A percentile compares a stretch with the other conserved stretches of the same genome.
Conservation (phyloP, 2,329 filamentous ascomycete genomes). For the Pestalotiopsis sp. region DNA sequence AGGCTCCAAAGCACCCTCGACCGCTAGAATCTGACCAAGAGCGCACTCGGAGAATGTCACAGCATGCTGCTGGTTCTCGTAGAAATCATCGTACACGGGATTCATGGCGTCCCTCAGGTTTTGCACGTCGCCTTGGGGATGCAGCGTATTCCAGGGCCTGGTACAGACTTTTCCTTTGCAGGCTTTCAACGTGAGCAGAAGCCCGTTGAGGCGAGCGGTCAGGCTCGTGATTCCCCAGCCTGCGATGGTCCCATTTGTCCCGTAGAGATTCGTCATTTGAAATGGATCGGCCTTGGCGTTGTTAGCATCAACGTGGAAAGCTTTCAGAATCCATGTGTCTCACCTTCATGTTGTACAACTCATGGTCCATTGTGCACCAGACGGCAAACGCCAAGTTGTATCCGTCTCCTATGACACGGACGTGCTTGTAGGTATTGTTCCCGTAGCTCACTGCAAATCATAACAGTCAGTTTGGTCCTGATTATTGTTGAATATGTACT, state of each 20-base stretch:
- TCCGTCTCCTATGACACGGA: conserved; percentile 35
- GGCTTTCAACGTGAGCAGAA: conserved; percentile 60
- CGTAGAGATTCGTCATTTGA: conserved; percentile 49
- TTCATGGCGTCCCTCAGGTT: conserved; percentile 54
- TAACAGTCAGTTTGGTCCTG: background rate
- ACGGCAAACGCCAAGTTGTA: conserved; percentile 40
- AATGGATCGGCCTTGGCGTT: conserved; percentile 32
- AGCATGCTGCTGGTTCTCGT: conserved; percentile 43
- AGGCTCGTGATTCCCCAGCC: conserved; percentile 40
- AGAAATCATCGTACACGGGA: conserved; percentile 53
- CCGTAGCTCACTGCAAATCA: background rate
- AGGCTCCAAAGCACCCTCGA: conserved; percentile 45
- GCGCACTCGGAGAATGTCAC: conserved; percentile 57
- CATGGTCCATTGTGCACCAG: conserved; percentile 69
- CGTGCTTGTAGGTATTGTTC: conserved; percentile 46
- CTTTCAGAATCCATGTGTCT: conserved; percentile 11
- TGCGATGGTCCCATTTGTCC: conserved; percentile 24
- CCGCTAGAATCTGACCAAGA: conserved; percentile 54
- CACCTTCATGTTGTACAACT: conserved; percentile 64
- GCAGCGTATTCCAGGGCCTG: conserved; percentile 58
- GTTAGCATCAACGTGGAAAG: background rate
- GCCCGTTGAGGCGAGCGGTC: conserved; percentile 50
- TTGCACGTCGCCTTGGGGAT: conserved; percentile 53
- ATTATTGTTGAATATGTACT: background rate
- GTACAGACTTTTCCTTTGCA: conserved; percentile 57